Conservation (phyloP, 805 yeast species). For the Sugiyamaella americana region DNA sequence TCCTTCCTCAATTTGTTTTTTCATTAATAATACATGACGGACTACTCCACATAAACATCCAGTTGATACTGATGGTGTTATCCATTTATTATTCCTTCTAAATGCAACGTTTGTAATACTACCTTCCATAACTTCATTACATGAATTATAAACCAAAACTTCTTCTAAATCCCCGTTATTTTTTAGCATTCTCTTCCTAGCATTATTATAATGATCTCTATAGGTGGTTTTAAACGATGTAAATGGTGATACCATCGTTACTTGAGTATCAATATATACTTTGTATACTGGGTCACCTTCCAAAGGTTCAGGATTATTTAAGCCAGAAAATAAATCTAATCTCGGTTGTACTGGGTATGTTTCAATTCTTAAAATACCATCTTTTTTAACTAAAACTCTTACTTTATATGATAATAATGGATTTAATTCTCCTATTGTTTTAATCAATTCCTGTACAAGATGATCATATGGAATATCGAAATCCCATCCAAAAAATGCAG, state of each 20-base stretch:
- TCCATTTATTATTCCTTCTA: conserved; percentile 50
- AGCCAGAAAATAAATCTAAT: conserved; percentile 28
- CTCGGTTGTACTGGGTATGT: conserved; percentile 32
- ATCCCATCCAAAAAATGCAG: conserved; percentile 49
- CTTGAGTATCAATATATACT: conserved; percentile 53
- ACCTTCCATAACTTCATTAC: conserved; percentile 67
- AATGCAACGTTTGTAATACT: conserved; percentile 78
- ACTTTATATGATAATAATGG: conserved; percentile 39
- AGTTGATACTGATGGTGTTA: conserved; percentile 66
- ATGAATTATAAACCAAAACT: conserved; percentile 61
- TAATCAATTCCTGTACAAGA: conserved; percentile 39
- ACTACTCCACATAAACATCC: conserved; percentile 87
- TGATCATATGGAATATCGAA: conserved; percentile 38
- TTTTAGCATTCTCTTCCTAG: conserved; percentile 47
- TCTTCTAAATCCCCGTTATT: conserved; percentile 39
- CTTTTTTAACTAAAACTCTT: conserved; percentile 39
- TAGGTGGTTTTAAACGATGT: conserved; percentile 84
- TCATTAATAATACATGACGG: conserved; percentile 55
- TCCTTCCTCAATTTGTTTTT: conserved; percentile 49
- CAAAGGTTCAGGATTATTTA: conserved; percentile 14
- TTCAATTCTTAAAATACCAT: conserved; percentile 35
- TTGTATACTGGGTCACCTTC: conserved; percentile 40
- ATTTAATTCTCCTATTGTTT: conserved; percentile 28
- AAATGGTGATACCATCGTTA: conserved; percentile 58
- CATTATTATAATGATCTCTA: conserved; percentile 55